phyloP scores from a whole-genome alignment of 2,329 filamentous ascomycete species.

The Colletotrichum spinosum region DNA sequence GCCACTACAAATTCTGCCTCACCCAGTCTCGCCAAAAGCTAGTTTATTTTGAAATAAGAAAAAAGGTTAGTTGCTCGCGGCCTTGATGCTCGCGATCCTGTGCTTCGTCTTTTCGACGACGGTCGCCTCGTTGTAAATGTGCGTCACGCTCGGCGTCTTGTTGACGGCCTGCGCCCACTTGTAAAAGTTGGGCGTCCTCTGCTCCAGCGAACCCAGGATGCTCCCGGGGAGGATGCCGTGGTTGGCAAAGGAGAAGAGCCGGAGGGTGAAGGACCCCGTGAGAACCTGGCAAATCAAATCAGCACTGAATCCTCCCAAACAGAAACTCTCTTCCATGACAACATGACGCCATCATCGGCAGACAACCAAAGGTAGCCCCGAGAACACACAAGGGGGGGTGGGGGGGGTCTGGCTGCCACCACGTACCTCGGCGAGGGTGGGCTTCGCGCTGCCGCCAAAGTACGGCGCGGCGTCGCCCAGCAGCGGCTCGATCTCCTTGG shows the following conservation, averaged over 20 bases:
- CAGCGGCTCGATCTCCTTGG: conserved; percentile 80
- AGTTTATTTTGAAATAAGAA: too few relatives aligned
- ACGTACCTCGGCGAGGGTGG: conserved; percentile 80
- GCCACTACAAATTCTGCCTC: neutral
- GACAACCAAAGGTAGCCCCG: neutral
- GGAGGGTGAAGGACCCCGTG: conserved; percentile 74
- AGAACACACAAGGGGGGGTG: neutral
- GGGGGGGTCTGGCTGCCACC: neutral
- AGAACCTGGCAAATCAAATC: conserved; percentile 58
- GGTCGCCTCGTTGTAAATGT: conserved; percentile 68
- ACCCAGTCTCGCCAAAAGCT: neutral
- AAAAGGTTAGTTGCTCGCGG: neutral
- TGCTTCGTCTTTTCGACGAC: conserved; percentile 55
- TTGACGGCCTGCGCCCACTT: conserved; percentile 73
- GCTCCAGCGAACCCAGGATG: conserved; percentile 58
- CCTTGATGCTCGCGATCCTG: conserved; percentile 45
- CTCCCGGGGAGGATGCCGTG: conserved; percentile 63
- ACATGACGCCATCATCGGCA: too few relatives aligned
- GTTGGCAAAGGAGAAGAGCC: conserved; percentile 66
- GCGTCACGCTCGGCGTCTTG: conserved; percentile 73
- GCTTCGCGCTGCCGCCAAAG: conserved; percentile 71
- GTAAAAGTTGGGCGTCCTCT: conserved; percentile 73
- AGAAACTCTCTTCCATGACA: neutral
- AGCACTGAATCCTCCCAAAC: conserved; percentile 12
- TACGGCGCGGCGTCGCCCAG: conserved; percentile 68